phyloP scores from a whole-genome alignment of 768 basidiomycete genomes.

The Collybiopsis confluens region DNA sequence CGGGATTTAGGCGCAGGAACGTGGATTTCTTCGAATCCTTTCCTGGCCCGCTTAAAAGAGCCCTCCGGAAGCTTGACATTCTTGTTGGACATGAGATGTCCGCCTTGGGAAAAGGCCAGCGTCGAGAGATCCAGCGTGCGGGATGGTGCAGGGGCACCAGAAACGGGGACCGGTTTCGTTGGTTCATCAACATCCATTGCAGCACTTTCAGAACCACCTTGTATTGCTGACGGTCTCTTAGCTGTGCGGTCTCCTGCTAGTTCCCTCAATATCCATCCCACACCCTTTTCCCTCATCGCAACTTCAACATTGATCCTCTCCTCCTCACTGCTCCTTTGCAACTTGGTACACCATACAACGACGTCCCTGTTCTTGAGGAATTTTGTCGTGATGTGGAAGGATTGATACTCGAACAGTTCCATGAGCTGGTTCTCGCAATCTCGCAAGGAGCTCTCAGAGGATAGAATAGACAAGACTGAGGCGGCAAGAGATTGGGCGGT shows the following conservation, averaged over 20 bases:
- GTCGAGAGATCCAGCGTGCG: constrained; percentile 83
- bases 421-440: constrained; percentile 96
- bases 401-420: constrained; percentile 93
- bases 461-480: constrained; percentile 77
- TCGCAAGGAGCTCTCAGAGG: constrained; percentile 73
- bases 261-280: constrained; percentile 93
- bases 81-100: constrained; percentile 97
- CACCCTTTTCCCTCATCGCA: constrained; percentile 95
- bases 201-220: constrained; percentile 40
- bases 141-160: constrained; percentile 86
- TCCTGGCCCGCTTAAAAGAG: constrained; percentile 93
- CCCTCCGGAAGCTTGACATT: constrained; percentile 97
- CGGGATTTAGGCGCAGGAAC: constrained; percentile 84
- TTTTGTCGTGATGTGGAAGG: constrained; percentile 84
- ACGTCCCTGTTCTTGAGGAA: constrained; percentile 96
- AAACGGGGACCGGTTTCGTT: constrained; percentile 46
- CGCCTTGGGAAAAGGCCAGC: constrained; percentile 96
- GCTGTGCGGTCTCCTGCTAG: constrained; percentile 67
- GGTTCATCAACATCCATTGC: constrained; percentile 78
- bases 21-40: constrained; percentile 97
- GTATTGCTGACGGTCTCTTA: constrained; percentile 13
- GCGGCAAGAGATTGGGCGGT: constrained; percentile 91
- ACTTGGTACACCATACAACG: constrained; percentile 96
- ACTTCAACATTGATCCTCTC: constrained; percentile 93
- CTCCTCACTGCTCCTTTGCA: constrained; percentile 84